These are phyloP conservation scores for Magnusiomyces sp. DNA, from an alignment of 1,139 yeast species.

Conservation along the genomic window DNA sequence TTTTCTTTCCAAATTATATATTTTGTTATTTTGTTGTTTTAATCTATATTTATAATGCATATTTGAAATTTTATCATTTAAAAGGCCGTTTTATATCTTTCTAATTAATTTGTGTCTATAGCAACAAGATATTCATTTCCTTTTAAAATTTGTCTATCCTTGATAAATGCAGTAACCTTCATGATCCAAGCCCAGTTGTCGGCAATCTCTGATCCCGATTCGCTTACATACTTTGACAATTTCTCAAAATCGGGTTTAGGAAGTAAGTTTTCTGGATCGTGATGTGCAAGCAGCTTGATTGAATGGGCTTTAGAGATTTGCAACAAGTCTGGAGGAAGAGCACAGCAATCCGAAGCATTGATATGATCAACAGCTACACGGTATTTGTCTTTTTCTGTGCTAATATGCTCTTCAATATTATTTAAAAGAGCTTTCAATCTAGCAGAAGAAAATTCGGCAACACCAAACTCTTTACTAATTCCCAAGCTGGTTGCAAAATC, in stretches of 20 bases:
- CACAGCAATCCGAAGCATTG: slow-evolving; percentile 30
- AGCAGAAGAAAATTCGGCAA: slow-evolving; percentile 25
- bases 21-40: neutral
- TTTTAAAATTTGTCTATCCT: slow-evolving; percentile 26
- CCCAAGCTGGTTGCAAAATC: slow-evolving; percentile 6
- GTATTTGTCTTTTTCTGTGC: slow-evolving; percentile 2
- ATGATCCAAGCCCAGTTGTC: slow-evolving; percentile 25
- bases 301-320: slow-evolving; percentile 21
- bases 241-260: slow-evolving; percentile 16
- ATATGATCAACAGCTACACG: slow-evolving; percentile 26
- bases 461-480: slow-evolving; percentile 21
- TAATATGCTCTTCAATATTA: slow-evolving; percentile 10
- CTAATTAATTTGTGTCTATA: no score
- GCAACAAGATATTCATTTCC: slow-evolving; percentile 23
- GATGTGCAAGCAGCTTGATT: slow-evolving; percentile 28
- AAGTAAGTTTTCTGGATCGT: slow-evolving; percentile 25
- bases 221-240: slow-evolving; percentile 6
- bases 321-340: slow-evolving; percentile 27
- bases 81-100: neutral
- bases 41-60: neutral
- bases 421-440: slow-evolving; percentile 19
- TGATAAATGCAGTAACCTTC: slow-evolving; percentile 23
- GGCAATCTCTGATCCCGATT: slow-evolving; percentile 2
- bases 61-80: neutral
- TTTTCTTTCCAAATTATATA: no score